Base-by-base conservation (phyloP, 768 basidiomycete genomes). In the Gymnopilus junonius region DNA sequence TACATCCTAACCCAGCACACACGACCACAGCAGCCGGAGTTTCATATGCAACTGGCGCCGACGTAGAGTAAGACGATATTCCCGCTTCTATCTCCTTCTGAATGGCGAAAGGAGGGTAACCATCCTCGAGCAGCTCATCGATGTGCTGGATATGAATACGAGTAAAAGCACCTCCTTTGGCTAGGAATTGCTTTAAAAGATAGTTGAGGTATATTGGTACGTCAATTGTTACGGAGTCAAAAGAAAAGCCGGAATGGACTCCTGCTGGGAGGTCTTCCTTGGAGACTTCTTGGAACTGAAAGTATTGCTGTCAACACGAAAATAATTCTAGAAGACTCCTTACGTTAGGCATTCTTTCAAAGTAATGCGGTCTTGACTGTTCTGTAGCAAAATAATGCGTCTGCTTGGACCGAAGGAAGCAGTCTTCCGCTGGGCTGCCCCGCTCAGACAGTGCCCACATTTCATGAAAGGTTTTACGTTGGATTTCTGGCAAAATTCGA, bases 1-100 rank as follows among this genome's bases (percentile, higher is more conserved):
- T 81, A 6, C 94, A 87, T 2, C 91, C 91, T 14, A 95, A 74
- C 0, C 93, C 93, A 0, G 86, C 82, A 84, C 92, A 94, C 10
- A 89, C 84, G 4, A 95, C 72, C 1, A 94, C 72, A 1, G 87
- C 91, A 59, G 85, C 81, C 0, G 81, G 60, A 1, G 70, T 17
- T 42, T n/a, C n/a, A 42, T 20, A 7, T 5, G 40, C 40, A 7
- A 6, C 40, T 4, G 11, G 8, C n/a, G n/a, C n/a, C n/a, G 40
- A 35, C 10, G 35, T 14, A 35, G 1, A 35, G 7, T 3, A 12
- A 35, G 35, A 53, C 55, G 34, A 45, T 14, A 10, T 10, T 17
- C 34, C 42, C 61, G 46, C 17, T 55, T 51, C 35, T 27, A 8
- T 8, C 20, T 54, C 43, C 32, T 20, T 57, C 61, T 68, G 61